A percentile compares a stretch with the other conserved stretches of the same genome.
Evolutionary conservation across 129 eudicot genomes (phyloP).

Genomic region (Oenanthe sinensis): DNA sequence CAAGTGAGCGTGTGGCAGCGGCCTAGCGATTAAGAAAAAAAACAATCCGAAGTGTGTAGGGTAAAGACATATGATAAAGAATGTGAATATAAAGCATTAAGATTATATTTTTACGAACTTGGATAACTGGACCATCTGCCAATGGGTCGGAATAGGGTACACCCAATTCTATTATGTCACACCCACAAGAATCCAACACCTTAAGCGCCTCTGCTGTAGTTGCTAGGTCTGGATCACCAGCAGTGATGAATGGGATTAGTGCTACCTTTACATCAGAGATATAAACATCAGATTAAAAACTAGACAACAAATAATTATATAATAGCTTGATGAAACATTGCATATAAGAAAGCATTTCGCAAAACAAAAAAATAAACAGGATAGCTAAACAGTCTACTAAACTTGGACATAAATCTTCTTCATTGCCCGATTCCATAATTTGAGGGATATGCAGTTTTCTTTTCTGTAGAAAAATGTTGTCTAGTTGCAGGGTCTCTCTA

Average conservation of each 20-base stretch:
- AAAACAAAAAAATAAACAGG: not conserved
- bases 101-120: slow-evolving; percentile 32
- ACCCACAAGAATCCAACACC: slow-evolving; percentile 77
- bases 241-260: slow-evolving; percentile 88
- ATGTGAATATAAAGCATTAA: not conserved
- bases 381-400: not conserved
- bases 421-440: too few relatives aligned
- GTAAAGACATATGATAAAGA: not conserved
- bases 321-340: not conserved
- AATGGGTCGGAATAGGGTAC: slow-evolving; percentile 93
- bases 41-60: not conserved
- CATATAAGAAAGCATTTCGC: not conserved
- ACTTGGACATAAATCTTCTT: not conserved
- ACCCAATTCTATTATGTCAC: slow-evolving; percentile 86
- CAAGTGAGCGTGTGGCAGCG: slow-evolving; percentile 52
- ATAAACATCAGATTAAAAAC: slow-evolving; percentile 18
- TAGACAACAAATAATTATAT: not conserved
- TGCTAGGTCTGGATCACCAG: slow-evolving; percentile 90
- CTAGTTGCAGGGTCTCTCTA: too few relatives aligned
- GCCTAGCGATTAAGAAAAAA: slow-evolving; percentile 38
- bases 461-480: too few relatives aligned
- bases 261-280: slow-evolving; percentile 60
- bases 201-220: slow-evolving; percentile 84
- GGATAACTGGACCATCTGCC: slow-evolving; percentile 98
- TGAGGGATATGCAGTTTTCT: too few relatives aligned